Base-by-base conservation (phyloP, 164 flowering plant genomes). In the Liquidambar formosana region DNA sequence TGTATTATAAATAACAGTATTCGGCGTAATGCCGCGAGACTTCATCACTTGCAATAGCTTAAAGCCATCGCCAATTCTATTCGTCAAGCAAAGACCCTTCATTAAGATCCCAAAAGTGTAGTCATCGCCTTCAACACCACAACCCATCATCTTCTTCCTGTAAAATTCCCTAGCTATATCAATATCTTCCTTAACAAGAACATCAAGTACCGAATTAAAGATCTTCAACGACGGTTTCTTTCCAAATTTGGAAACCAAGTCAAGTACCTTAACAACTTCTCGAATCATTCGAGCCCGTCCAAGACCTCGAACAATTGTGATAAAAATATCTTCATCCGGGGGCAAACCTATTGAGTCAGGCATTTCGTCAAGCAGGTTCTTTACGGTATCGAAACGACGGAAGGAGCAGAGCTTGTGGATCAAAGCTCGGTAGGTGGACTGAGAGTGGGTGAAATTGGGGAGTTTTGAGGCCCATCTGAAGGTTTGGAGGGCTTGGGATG, bases 41-140 rank as follows among this genome's bases (percentile, higher is more conserved):
- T 87, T 91, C 80, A 95, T 93, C 45, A 73, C 51, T 59, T 84
- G 84, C 82, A 92, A 71, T 47, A 92, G 89, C 90, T 89, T 91
- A 73, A 87, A 95, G 44, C 81, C 97, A 21, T 91, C 97, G 1
- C 70, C 88, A 47, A 95, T 86, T 67, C 94, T 79, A 74, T 88
- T 89, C 10, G 96, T 91, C 82, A 81, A 81, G 81, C 95, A 92
- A 59, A 95, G 84, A 6, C 99, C 99, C 68, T 95, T 95, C 96
- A 95, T 91, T 75, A 95, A 75, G 43, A 89, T 91, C 66, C 92
- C 94, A 64, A 61, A 89, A 66, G 97, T 94, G 68, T 89, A 90
- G 46, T 82, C 80, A 78, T 92, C 97, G 21, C 92, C 94, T 27
- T 77, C 54, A 74, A 94, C 68, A n/a, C 93, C 96, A 76, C 71